Percentiles rank a stretch among this genome's conserved stretches.
These are phyloP conservation scores for Saturnispora ahearnii DNA, from an alignment of 805 yeast species.

Conservation along the genomic window DNA sequence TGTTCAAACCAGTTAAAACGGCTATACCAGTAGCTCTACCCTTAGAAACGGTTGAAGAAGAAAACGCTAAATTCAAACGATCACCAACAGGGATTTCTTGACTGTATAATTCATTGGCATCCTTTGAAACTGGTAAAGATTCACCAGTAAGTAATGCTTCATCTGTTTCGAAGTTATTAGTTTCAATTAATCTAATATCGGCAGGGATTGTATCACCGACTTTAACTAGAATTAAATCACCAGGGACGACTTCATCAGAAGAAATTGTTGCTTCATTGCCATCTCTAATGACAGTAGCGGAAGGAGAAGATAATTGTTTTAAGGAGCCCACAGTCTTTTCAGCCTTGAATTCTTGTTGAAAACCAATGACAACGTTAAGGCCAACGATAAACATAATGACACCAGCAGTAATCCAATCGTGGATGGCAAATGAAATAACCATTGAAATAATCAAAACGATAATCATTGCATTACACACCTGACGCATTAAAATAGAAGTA, in stretches of 20 bases:
- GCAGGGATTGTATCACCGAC: conserved; percentile 77
- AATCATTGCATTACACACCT: conserved; percentile 71
- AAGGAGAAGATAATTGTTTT: conserved; percentile 57
- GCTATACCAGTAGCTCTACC: conserved; percentile 70
- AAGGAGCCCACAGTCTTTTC: conserved; percentile 74
- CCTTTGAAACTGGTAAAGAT: conserved; percentile 61
- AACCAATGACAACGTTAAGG: conserved; percentile 59
- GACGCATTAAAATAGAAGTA: conserved; percentile 50
- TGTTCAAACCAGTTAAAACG: conserved; percentile 55
- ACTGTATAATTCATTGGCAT: conserved; percentile 32
- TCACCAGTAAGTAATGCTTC: conserved; percentile 91
- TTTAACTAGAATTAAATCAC: conserved; percentile 53
- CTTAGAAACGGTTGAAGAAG: conserved; percentile 61
- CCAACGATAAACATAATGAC: conserved; percentile 61
- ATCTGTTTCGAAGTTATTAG: conserved; percentile 64
- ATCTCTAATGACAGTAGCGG: conserved; percentile 57
- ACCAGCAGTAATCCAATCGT: conserved; percentile 78
- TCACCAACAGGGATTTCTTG: conserved; percentile 57
- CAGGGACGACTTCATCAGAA: conserved; percentile 62
- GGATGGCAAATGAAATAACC: conserved; percentile 62
- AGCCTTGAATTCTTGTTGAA: conserved; percentile 62
- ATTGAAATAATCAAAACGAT: conserved; percentile 60
- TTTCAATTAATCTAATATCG: conserved; percentile 50
- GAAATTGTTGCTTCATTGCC: conserved; percentile 50
- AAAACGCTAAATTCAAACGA: conserved; percentile 59